Conservation (phyloP, 2,329 filamentous ascomycete genomes). For the Sclerotinia subarctica region DNA sequence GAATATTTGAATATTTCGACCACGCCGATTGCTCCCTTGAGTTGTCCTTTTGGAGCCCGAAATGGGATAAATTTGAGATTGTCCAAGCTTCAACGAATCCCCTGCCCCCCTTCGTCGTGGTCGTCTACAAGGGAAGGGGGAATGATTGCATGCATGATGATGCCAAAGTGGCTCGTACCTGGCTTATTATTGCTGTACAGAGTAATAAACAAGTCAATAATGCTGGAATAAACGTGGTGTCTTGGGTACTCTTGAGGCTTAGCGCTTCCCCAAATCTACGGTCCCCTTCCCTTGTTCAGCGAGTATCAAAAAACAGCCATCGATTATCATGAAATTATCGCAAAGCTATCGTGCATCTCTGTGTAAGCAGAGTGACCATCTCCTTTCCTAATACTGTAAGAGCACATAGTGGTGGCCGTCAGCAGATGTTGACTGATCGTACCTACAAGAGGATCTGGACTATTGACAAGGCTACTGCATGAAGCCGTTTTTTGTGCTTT, state of each 20-base stretch:
- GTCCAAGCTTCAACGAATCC: conserved; percentile 26
- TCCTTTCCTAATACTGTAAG: neutral
- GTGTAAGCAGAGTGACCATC: neutral
- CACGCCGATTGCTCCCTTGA: neutral
- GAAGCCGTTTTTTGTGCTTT: conserved; percentile 7
- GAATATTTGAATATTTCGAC: neutral
- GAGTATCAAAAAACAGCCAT: neutral
- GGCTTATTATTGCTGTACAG: conserved; percentile 19
- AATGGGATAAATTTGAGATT: conserved; percentile 16
- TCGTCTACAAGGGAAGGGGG: conserved; percentile 12
- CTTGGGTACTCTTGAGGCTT: conserved; percentile 25
- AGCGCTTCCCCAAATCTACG: conserved; percentile 16
- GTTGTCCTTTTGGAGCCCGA: neutral
- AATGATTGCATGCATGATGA: conserved; percentile 30
- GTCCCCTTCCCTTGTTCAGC: conserved; percentile 12
- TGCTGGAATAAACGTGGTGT: conserved; percentile 28
- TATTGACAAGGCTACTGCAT: conserved; percentile 16
- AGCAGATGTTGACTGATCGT: conserved; percentile 5
- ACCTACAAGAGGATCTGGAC: neutral
- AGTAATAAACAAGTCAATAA: conserved; percentile 21
- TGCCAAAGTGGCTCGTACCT: conserved; percentile 27
- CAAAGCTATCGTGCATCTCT: neutral
- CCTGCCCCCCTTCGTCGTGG: conserved; percentile 18
- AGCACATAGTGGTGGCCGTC: neutral
- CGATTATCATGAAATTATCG: neutral